These are phyloP conservation scores for Macroventuria anomochaeta DNA, from an alignment of 2,329 filamentous ascomycete species.

Conservation along the genomic window DNA sequence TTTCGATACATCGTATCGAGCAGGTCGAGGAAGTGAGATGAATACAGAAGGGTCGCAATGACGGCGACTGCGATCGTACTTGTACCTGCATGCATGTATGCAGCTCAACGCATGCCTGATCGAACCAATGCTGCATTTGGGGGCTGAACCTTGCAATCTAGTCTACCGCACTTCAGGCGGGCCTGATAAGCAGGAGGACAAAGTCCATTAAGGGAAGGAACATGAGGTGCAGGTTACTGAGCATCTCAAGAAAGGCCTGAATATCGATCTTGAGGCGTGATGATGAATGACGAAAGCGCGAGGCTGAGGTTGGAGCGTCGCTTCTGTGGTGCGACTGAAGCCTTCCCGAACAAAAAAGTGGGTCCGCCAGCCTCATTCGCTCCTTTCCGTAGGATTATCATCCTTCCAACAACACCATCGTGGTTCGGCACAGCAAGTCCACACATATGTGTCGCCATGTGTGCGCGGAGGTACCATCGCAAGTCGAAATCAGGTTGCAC, in stretches of 20 bases:
- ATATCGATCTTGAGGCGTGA: background rate
- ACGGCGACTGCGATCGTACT: slow-evolving; percentile 1
- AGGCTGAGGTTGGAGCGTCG: background rate
- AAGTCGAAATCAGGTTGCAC: slow-evolving; percentile 10
- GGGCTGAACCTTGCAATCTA: slow-evolving; percentile 3
- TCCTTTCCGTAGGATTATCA: background rate
- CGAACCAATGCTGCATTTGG: background rate
- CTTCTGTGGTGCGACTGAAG: no score
- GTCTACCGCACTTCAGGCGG: slow-evolving; percentile 6
- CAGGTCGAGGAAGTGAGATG: background rate
- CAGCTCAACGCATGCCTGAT: background rate
- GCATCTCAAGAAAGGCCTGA: background rate
- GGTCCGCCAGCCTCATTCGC: background rate
- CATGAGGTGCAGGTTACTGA: background rate
- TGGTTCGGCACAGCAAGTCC: background rate
- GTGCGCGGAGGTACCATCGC: background rate
- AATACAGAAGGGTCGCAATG: background rate
- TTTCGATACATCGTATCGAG: background rate
- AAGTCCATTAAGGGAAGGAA: background rate
- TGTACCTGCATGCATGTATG: slow-evolving; percentile 14
- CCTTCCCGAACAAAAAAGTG: background rate
- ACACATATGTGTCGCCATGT: background rate
- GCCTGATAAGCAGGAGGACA: background rate
- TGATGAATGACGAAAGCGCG: background rate
- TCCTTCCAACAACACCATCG: background rate